A percentile compares a stretch with the other conserved stretches of the same genome.
Conservation (phyloP, 768 basidiomycete species). For the Termitomyces sp. region DNA sequence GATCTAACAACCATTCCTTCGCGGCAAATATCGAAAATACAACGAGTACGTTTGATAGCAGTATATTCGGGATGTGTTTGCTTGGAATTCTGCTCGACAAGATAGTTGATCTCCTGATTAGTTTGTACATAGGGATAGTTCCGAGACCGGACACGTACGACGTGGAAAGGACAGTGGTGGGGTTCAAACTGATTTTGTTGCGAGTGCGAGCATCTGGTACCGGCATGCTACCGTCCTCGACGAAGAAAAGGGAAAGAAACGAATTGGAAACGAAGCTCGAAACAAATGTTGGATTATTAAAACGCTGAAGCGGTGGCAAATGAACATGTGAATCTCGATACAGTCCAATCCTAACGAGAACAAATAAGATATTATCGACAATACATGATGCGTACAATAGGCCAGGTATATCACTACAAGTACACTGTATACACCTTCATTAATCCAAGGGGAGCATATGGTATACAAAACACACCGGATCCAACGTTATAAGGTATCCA, state of each 20-base stretch:
- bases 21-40: constrained; percentile 59
- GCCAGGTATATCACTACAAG: constrained; percentile 14
- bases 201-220: constrained; percentile 66
- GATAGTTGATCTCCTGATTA: constrained; percentile 16
- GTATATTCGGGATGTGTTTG: constrained; percentile 49
- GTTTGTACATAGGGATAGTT: not conserved
- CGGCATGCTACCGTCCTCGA: constrained; percentile 41
- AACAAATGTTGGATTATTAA: not conserved
- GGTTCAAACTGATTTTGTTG: constrained; percentile 59
- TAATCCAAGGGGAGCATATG: constrained; percentile 7
- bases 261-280: constrained; percentile 1
- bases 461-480: constrained; percentile 2
- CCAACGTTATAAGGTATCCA: not conserved
- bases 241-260: constrained; percentile 2
- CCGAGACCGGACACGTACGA: constrained; percentile 38
- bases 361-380: constrained; percentile 24
- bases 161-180: constrained; percentile 48
- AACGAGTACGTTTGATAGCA: constrained; percentile 61
- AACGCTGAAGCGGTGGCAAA: not conserved
- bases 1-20: constrained; percentile 64
- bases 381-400: constrained; percentile 11
- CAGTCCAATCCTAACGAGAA: constrained; percentile 19
- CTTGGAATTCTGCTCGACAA: constrained; percentile 43
- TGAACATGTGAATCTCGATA: not conserved
- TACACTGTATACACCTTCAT: constrained; percentile 13